phyloP scores from a whole-genome alignment of 2,329 filamentous ascomycete species.

The Juglanconis oblonga region DNA sequence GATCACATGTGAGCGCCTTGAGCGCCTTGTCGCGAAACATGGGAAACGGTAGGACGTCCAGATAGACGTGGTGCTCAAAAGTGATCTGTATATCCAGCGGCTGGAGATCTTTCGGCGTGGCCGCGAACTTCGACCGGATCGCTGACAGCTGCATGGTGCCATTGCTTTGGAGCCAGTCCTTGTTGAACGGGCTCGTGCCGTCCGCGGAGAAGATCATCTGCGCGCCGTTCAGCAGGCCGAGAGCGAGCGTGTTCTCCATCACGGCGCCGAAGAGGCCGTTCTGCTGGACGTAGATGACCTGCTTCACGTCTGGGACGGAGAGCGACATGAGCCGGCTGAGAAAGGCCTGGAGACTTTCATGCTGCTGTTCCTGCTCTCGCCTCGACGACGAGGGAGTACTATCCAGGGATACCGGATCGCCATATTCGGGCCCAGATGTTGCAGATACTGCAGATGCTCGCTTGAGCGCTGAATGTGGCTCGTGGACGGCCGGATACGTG shows the following conservation, averaged over 20 bases:
- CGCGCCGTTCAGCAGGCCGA: conserved; percentile 26
- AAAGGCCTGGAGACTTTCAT: conserved; percentile 3
- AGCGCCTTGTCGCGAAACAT: conserved; percentile 30
- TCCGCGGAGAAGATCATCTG: conserved; percentile 26
- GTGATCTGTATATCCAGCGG: conserved; percentile 31
- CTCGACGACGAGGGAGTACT: background rate
- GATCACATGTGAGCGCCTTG: conserved; percentile 22
- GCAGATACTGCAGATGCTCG: background rate
- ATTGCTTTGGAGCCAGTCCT: conserved; percentile 23
- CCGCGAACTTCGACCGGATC: conserved; percentile 24
- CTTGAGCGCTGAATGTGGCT: background rate
- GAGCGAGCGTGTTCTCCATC: conserved; percentile 35
- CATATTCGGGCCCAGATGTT: no score
- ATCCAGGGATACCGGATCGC: background rate
- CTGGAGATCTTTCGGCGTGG: conserved; percentile 27
- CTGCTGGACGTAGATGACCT: conserved; percentile 19
- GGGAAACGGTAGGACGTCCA: conserved; percentile 34
- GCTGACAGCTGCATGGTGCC: conserved; percentile 24
- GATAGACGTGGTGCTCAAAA: conserved; percentile 33
- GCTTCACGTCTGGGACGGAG: conserved; percentile 1
- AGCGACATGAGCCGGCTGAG: background rate
- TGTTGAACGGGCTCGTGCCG: conserved; percentile 31
- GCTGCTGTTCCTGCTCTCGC: background rate
- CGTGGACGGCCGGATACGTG: background rate
- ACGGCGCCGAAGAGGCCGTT: conserved; percentile 31